Evolutionary conservation across 352 stramenopile species (phyloP).

Genomic region (Globisporangium abappressorium): DNA sequence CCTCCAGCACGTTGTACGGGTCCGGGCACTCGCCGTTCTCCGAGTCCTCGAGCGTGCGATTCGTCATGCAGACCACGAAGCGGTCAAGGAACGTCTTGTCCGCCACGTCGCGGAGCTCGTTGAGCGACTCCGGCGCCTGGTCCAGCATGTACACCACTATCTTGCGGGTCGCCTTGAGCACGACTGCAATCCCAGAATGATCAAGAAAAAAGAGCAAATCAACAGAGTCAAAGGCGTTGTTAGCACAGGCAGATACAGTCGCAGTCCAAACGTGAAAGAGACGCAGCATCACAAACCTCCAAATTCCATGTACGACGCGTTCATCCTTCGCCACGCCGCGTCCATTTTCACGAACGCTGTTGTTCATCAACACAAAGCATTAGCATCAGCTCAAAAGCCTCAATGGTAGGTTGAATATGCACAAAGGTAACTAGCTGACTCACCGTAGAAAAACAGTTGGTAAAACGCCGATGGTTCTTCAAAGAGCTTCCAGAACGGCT

Average conservation of each 20-base stretch:
- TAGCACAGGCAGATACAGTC: background rate
- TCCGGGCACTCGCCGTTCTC: constrained; percentile 77
- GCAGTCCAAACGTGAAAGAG: background rate
- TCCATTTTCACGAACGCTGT: constrained; percentile 84
- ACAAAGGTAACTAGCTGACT: background rate
- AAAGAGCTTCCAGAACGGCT: constrained; percentile 71
- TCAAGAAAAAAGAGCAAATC: background rate
- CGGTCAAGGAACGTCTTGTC: constrained; percentile 69
- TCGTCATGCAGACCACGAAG: constrained; percentile 56
- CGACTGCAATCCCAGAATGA: constrained; percentile 32
- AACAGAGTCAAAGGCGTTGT: background rate
- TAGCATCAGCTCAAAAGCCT: background rate
- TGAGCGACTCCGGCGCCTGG: constrained; percentile 47
- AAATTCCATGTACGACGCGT: constrained; percentile 87
- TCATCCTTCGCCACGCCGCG: constrained; percentile 71
- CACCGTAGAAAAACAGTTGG: constrained; percentile 71
- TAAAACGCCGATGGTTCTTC: constrained; percentile 84
- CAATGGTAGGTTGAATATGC: background rate
- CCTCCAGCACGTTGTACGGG: constrained; percentile 56
- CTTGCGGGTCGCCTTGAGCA: constrained; percentile 69
- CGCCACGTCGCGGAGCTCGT: constrained; percentile 47
- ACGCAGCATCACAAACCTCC: constrained; percentile 32
- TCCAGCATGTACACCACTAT: constrained; percentile 58
- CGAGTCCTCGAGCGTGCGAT: constrained; percentile 51
- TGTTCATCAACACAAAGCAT: constrained; percentile 13